phyloP scores from a whole-genome alignment of 345 rosid genomes.

The Kandelia obovata region DNA sequence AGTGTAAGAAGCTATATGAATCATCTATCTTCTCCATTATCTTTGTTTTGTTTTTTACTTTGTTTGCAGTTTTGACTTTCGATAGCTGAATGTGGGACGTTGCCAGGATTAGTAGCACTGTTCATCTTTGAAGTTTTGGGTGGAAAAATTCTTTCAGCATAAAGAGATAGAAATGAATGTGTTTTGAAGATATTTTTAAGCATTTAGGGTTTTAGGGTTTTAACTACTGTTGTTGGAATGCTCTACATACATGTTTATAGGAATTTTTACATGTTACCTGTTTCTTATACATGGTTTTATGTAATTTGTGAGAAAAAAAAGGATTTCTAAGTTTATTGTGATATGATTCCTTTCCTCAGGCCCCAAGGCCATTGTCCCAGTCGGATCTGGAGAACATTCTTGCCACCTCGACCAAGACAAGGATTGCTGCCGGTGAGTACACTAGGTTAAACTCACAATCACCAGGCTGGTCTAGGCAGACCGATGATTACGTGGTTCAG shows the following conservation, averaged over 20 bases:
- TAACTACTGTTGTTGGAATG: neutral
- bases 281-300: neutral
- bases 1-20: constrained; percentile 53
- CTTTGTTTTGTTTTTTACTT: no score
- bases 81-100: neutral
- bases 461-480: constrained; percentile 45
- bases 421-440: constrained; percentile 74
- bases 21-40: neutral
- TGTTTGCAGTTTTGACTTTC: neutral
- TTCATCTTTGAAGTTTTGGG: neutral
- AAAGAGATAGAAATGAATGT: neutral
- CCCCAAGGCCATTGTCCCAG: constrained; percentile 71
- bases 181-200: neutral
- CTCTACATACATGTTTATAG: neutral
- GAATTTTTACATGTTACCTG: neutral
- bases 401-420: constrained; percentile 62
- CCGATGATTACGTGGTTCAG: constrained; percentile 71
- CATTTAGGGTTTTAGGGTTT: neutral
- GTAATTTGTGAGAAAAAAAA: neutral
- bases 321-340: neutral
- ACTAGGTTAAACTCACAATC: constrained; percentile 48
- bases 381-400: constrained; percentile 68
- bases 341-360: constrained; percentile 31
- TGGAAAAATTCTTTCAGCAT: neutral
- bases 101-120: neutral